phyloP scores from a whole-genome alignment of 768 basidiomycete species.

The Coprinopsis sp. region DNA sequence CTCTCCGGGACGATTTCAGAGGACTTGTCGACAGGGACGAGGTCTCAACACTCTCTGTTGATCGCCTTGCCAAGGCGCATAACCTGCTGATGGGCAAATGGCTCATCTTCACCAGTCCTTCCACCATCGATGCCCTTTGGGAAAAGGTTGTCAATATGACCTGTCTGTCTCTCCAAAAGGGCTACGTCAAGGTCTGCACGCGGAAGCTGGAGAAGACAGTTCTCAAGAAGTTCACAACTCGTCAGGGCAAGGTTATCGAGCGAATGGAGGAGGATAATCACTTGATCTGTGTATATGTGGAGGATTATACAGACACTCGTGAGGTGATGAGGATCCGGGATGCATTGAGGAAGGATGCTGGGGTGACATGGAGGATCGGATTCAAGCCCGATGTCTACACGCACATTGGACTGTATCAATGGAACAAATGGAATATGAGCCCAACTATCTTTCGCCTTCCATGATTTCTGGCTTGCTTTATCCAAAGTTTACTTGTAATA shows the following conservation, averaged over 20 bases:
- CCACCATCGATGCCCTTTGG: slow-evolving; percentile 33
- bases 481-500: too few relatives aligned
- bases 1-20: too few relatives aligned
- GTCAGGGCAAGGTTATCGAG: background rate
- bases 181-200: too few relatives aligned
- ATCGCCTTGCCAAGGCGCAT: slow-evolving; percentile 28
- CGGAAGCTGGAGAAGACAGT: slow-evolving; percentile 14
- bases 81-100: slow-evolving; percentile 34
- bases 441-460: too few relatives aligned
- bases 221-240: background rate
- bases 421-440: too few relatives aligned
- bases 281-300: slow-evolving; percentile 32
- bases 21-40: too few relatives aligned
- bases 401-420: too few relatives aligned
- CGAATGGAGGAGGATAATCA: slow-evolving; percentile 24
- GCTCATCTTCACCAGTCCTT: slow-evolving; percentile 30
- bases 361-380: slow-evolving; percentile 27
- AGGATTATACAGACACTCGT: slow-evolving; percentile 21
- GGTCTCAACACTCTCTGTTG: slow-evolving; percentile 27
- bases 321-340: slow-evolving; percentile 30
- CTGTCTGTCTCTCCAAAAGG: slow-evolving; percentile 23
- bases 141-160: slow-evolving; percentile 25
- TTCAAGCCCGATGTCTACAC: slow-evolving; percentile 40
- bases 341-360: slow-evolving; percentile 25
- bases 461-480: too few relatives aligned